Percentiles rank a stretch among this genome's conserved stretches.
Evolutionary conservation across 2,329 filamentous ascomycete genomes (phyloP).

Genomic region (Botrytis elliptica): DNA sequence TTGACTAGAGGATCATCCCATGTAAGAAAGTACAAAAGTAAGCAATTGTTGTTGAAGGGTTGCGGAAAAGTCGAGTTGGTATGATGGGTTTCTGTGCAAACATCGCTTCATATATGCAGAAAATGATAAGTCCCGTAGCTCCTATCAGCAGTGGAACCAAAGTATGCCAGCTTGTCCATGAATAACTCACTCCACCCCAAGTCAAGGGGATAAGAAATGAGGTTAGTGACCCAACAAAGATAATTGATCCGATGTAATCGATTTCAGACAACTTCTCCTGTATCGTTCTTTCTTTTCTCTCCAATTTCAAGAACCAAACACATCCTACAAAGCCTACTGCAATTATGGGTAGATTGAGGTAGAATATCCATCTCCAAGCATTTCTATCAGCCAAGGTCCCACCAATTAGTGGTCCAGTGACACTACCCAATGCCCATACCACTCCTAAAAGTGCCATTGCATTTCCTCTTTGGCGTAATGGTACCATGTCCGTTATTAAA

Average conservation of each 20-base stretch:
- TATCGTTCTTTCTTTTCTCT: constrained; percentile 38
- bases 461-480: constrained; percentile 43
- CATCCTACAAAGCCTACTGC: constrained; percentile 26
- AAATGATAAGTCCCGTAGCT: constrained; percentile 48
- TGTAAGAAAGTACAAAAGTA: constrained; percentile 54
- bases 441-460: constrained; percentile 36
- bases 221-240: constrained; percentile 59
- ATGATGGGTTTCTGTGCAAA: constrained; percentile 31
- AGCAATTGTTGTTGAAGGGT: constrained; percentile 47
- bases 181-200: constrained; percentile 61
- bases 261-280: constrained; percentile 39
- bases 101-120: constrained; percentile 51
- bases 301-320: constrained; percentile 28
- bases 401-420: constrained; percentile 41
- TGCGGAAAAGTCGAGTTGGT: constrained; percentile 43
- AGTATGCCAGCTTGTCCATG: constrained; percentile 60
- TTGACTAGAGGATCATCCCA: constrained; percentile 52
- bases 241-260: constrained; percentile 60
- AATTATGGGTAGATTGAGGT: constrained; percentile 32
- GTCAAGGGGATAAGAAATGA: constrained; percentile 60
- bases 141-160: constrained; percentile 60
- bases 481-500: constrained; percentile 47
- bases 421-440: constrained; percentile 34
- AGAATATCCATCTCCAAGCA: constrained; percentile 37
- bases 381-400: constrained; percentile 43